Evolutionary conservation across 2,329 filamentous ascomycete genomes (phyloP), one percentile per base, ranked within the genome.

Genomic region (Colletotrichum echinochloae): DNA sequence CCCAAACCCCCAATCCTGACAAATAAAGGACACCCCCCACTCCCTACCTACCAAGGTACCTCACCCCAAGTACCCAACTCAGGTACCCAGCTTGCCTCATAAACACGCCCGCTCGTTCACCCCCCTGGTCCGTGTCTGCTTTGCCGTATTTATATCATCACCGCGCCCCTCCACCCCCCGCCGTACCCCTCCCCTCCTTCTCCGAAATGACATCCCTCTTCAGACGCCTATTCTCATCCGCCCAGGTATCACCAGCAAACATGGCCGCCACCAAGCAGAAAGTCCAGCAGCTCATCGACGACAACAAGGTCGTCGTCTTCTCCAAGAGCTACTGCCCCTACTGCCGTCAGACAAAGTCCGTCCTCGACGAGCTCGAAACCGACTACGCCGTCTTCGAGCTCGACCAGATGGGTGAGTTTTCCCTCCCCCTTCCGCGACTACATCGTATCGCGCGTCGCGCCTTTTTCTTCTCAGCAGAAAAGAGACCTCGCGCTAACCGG

Each of bases 321-420:
- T 95, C 92, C 83, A 99, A 99, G 87, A 94, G 92, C 20, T 97
- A 94, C 86, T 99, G 96, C 89, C 94, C 95, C 16, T 97, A 97
- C 89, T 98, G 95, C 88, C 87, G 84, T 69, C 86, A 90, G 71
- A 90, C 92, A 76, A 98, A 98, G 90, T 78, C 86, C 67, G 86
- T 94, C 60, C 86, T 99, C 76, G 88, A 86, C 78, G 85, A 89
- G 68, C 76, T 90, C 69, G 90, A 90, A 74, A 93, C 93, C 72
- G 92, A 94, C 76, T 95, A 89, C 82, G 90, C 88, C 78, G 80
- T 88, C 66, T 85, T 96, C 68, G 96, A 99, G 87, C 87, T 99
- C 73, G 95, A 99, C 84, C 84, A 95, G 84, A 87, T 93, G 75
- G 86, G 93, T 96, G 86, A 65, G 91, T 89, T 60, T 46, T 8